Percentiles rank a stretch among this genome's conserved stretches.
phyloP scores from a whole-genome alignment of 371 early-diverging fungal genomes.

The Syncephalastrum monosporum region DNA sequence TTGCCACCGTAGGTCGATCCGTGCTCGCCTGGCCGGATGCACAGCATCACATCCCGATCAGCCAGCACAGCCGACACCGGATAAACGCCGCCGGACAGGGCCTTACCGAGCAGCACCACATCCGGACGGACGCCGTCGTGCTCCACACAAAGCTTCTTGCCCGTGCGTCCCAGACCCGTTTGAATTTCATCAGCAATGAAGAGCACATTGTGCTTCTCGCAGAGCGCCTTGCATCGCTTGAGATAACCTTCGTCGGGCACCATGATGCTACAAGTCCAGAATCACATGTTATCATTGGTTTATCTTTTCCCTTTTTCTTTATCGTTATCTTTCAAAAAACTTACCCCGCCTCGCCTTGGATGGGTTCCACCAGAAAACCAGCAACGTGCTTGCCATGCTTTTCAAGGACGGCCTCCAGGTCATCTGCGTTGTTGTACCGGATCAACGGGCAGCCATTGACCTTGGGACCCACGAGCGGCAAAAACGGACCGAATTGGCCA shows the following conservation, averaged over 20 bases:
- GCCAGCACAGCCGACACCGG: conserved; percentile 95
- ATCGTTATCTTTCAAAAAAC: conserved; percentile 6
- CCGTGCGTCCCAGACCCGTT: conserved; percentile 95
- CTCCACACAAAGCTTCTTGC: conserved; percentile 91
- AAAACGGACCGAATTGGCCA: conserved; percentile 89
- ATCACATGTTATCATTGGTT: neutral
- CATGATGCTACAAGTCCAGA: conserved; percentile 58
- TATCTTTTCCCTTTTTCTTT: neutral
- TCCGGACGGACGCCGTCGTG: conserved; percentile 92
- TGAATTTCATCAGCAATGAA: conserved; percentile 98
- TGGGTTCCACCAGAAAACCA: conserved; percentile 96
- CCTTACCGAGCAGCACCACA: conserved; percentile 93
- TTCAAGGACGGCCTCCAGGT: conserved; percentile 84
- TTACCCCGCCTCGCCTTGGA: conserved; percentile 97
- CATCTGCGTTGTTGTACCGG: conserved; percentile 84
- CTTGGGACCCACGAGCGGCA: conserved; percentile 86
- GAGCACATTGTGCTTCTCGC: conserved; percentile 95
- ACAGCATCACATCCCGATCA: conserved; percentile 87
- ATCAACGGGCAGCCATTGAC: conserved; percentile 38
- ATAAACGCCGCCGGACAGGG: conserved; percentile 93
- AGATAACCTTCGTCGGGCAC: conserved; percentile 95
- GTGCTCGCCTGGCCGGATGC: conserved; percentile 95
- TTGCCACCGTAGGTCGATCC: conserved; percentile 98
- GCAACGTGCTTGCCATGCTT: conserved; percentile 81
- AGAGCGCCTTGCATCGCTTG: conserved; percentile 77